Conservation (phyloP, 306 rosid genomes). For the Pterocarpus macrocarpus region DNA sequence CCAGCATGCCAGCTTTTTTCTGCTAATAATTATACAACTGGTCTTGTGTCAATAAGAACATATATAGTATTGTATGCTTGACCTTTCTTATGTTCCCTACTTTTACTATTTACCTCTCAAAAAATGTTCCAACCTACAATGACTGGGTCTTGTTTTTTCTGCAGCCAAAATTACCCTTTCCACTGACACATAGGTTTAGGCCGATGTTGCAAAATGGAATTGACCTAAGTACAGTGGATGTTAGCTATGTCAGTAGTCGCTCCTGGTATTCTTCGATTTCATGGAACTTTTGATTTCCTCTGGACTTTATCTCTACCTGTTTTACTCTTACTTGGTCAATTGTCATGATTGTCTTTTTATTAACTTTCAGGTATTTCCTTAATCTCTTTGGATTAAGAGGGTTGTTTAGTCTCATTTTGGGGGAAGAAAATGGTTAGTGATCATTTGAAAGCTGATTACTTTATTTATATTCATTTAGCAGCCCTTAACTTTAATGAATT, state of each 20-base stretch:
- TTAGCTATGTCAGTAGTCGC: constrained; percentile 99
- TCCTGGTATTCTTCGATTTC: constrained; percentile 74
- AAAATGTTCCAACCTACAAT: neutral
- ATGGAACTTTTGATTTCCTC: neutral
- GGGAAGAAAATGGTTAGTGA: constrained; percentile 97
- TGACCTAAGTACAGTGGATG: constrained; percentile 99
- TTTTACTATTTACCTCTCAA: constrained; percentile 7
- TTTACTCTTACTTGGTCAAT: constrained; percentile 16
- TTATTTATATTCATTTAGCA: neutral
- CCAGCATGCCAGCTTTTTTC: constrained; percentile 5
- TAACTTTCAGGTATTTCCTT: constrained; percentile 77
- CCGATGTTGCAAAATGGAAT: constrained; percentile 98
- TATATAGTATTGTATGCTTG: constrained; percentile 22
- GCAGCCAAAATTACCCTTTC: constrained; percentile 99
- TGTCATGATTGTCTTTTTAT: constrained; percentile 45
- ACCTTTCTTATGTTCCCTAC: constrained; percentile 25
- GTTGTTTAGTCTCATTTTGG: constrained; percentile 96
- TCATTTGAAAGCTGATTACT: neutral
- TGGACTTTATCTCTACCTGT: neutral
- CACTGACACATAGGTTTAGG: constrained; percentile 96
- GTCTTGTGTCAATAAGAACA: neutral
- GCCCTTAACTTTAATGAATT: constrained; percentile 5
- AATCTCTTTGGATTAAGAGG: constrained; percentile 98
- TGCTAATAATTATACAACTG: constrained; percentile 12
- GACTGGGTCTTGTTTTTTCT: constrained; percentile 17